phyloP scores from a whole-genome alignment of 164 flowering plant species.

The grape (Vitis vinifera) region ASM3070453v1 NC_081814.1:3463501-3464000 shows the following conservation, averaged over 20 bases:
- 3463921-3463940: constrained; percentile 22
- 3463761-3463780: no score
- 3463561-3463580: constrained; percentile 5
- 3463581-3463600: constrained; percentile 4
- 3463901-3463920: constrained; percentile 16
- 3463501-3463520: constrained; percentile 10
- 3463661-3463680: no score
- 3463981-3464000: constrained; percentile 9
- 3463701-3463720: no score
- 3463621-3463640: no score
- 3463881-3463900: constrained; percentile 20
- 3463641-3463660: no score
- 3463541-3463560: constrained; percentile 3
- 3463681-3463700: no score
- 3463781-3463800: no score
- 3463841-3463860: constrained; percentile 6
- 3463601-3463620: constrained; percentile 5
- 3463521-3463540: constrained; percentile 1
- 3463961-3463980: constrained; percentile 29
- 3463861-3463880: constrained; percentile 10
- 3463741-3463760: no score
- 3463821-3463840: neutral
- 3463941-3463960: constrained; percentile 15
- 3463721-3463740: no score
- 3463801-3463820: no score